A percentile compares a stretch with the other conserved stretches of the same genome.
Evolutionary conservation across 2,329 filamentous ascomycete species (phyloP).

Genomic region (Chaetomium strumarium): DNA sequence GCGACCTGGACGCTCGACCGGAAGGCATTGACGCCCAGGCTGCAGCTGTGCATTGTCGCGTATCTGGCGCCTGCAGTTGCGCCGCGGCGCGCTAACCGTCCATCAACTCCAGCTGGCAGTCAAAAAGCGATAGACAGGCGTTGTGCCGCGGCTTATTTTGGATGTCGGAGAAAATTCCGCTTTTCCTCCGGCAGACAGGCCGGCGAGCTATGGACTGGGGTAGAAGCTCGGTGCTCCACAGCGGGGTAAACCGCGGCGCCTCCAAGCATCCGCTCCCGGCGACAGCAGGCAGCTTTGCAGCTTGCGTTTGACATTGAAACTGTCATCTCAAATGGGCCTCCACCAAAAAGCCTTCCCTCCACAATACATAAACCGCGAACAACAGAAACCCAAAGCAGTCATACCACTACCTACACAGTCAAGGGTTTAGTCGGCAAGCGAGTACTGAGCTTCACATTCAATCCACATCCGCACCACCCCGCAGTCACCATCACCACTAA

Average conservation of each 20-base stretch:
- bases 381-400: too few species aligned
- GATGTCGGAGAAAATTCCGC: constrained; percentile 2
- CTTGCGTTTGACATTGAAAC: constrained; percentile 11
- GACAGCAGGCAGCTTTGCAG: constrained; percentile 11
- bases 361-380: too few species aligned
- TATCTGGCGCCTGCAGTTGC: constrained; percentile 20
- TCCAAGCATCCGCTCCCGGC: not conserved
- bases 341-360: not conserved
- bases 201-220: too few species aligned
- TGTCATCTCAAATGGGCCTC: not conserved
- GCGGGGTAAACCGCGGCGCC: not conserved
- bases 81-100: constrained; percentile 21
- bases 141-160: not conserved
- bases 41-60: constrained; percentile 26
- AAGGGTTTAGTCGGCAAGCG: too few species aligned
- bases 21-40: constrained; percentile 27
- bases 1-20: constrained; percentile 25
- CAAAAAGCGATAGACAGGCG: not conserved
- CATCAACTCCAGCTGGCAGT: constrained; percentile 19
- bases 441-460: not conserved
- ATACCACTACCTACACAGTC: too few species aligned
- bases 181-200: too few species aligned
- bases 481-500: not conserved
- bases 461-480: not conserved
- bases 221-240: not conserved